Evolutionary conservation across 768 basidiomycete genomes (phyloP).

Genomic region (Boletus sp.): DNA sequence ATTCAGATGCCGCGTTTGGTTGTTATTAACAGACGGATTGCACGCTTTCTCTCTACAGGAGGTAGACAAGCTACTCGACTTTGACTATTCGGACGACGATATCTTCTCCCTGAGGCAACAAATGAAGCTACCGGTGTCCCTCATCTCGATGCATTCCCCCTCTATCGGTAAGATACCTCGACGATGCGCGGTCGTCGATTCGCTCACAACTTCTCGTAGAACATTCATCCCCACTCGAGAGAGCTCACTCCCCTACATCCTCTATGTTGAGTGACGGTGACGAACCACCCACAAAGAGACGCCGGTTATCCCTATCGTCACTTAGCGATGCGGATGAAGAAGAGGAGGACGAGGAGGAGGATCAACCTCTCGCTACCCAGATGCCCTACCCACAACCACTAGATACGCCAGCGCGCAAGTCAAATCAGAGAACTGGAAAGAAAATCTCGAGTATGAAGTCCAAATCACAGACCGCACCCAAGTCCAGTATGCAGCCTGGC

Average conservation of each 20-base stretch:
- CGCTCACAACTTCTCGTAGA: conserved; percentile 20
- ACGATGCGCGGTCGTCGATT: neutral
- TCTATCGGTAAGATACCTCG: conserved; percentile 46
- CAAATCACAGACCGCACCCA: conserved; percentile 56
- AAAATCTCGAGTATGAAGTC: conserved; percentile 55
- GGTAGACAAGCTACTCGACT: conserved; percentile 72
- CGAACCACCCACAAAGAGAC: conserved; percentile 48
- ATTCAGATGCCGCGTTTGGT: conserved; percentile 8
- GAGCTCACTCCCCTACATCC: conserved; percentile 30
- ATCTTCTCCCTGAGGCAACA: conserved; percentile 67
- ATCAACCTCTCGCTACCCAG: conserved; percentile 52
- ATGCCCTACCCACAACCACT: conserved; percentile 31
- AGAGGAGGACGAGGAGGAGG: conserved; percentile 58
- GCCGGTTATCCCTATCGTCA: conserved; percentile 54
- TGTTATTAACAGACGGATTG: conserved; percentile 10
- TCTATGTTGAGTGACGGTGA: conserved; percentile 47
- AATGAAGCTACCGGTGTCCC: conserved; percentile 54
- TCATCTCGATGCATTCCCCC: conserved; percentile 47
- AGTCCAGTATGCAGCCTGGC: conserved; percentile 37
- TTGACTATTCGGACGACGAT: conserved; percentile 69
- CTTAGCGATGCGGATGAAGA: conserved; percentile 41
- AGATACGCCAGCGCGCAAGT: conserved; percentile 32
- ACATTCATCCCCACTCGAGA: conserved; percentile 20
- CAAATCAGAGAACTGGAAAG: conserved; percentile 48
- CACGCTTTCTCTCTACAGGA: conserved; percentile 48